Base-by-base conservation (phyloP, 352 stramenopile species). In the Phytopythium vexans region DNA sequence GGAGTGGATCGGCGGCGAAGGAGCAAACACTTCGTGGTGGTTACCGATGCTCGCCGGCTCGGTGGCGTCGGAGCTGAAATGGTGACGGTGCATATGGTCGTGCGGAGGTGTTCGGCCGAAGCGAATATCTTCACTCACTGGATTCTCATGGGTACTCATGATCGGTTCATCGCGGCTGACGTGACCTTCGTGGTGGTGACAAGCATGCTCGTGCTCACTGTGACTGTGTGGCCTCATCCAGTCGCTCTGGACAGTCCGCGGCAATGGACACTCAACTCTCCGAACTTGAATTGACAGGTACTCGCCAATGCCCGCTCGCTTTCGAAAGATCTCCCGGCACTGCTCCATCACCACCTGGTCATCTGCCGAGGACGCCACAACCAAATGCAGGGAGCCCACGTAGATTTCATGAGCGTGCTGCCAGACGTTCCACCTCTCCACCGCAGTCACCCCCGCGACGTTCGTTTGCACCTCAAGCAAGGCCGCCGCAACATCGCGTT, bases 371-470 rank as follows among this genome's bases (percentile, higher is more conserved):
- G 58, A 49, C 2, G 73, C 60, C 40, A 89, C 77, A 4, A 82
- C 60, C 16, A 92, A 58, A 48, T 88, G 73, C 32, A 92, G 53
- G 32, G 75, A 80, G 4, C 68, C 82, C 11, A 92, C 71, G 27
- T 66, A 74, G 2, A 81, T 62, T 16, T 84, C 72, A 44, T 80
- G 84, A 27, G 79, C 64, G 46, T 92, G 79, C 40, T 78, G 79
- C 82, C 82, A 92, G 38, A 86, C 70, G 64, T 92, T 78, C 82
- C 82, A 92, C 45, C 78, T 71, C 51, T 70, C 64, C 36, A 92
- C 55, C 11, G 55, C 51, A 33, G 81, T 40, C 0, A 92, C 65
- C 2, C 72, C 74, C 8, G 64, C 52, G 6, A 90, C 70, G 3
- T 36, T 52, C 4, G 64, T 56, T 54, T 74, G 62, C 3, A 92